phyloP scores from a whole-genome alignment of 306 rosid genomes.

The Quercus bicolor region DNA sequence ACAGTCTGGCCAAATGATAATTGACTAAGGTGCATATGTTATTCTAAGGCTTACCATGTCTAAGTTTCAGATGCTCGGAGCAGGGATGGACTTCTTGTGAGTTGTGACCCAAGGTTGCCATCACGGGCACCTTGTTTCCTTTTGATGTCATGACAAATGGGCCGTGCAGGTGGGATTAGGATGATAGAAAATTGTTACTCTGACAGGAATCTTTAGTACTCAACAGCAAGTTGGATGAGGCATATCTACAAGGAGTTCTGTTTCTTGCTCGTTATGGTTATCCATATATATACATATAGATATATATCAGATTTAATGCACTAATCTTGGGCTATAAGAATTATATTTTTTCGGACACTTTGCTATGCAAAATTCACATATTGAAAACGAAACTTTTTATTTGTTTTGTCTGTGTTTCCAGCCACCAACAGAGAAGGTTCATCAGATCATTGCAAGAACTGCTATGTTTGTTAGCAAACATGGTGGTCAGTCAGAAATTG shows the following conservation, averaged over 20 bases:
- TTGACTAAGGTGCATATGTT: conserved; percentile 76
- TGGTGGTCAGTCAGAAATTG: conserved; percentile 83
- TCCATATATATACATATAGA: conserved; percentile 38
- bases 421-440: conserved; percentile 85
- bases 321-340: conserved; percentile 33
- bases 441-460: conserved; percentile 83
- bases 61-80: conserved; percentile 99
- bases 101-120: conserved; percentile 73
- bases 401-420: conserved; percentile 37
- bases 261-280: conserved; percentile 66
- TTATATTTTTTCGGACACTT: conserved; percentile 22
- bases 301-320: conserved; percentile 34
- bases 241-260: conserved; percentile 50
- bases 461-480: conserved; percentile 69
- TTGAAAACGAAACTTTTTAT: conserved; percentile 19
- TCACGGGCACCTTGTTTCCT: conserved; percentile 69
- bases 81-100: conserved; percentile 69
- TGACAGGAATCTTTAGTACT: conserved; percentile 45
- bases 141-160: conserved; percentile 63
- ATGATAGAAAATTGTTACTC: conserved; percentile 54
- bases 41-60: conserved; percentile 96
- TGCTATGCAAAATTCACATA: conserved; percentile 21
- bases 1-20: conserved; percentile 70
- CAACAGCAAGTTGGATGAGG: conserved; percentile 54
- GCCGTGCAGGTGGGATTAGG: conserved; percentile 95